Base-by-base conservation (phyloP, 1,284 basidiomycete species). In the Xerocomus amazonicus region DNA sequence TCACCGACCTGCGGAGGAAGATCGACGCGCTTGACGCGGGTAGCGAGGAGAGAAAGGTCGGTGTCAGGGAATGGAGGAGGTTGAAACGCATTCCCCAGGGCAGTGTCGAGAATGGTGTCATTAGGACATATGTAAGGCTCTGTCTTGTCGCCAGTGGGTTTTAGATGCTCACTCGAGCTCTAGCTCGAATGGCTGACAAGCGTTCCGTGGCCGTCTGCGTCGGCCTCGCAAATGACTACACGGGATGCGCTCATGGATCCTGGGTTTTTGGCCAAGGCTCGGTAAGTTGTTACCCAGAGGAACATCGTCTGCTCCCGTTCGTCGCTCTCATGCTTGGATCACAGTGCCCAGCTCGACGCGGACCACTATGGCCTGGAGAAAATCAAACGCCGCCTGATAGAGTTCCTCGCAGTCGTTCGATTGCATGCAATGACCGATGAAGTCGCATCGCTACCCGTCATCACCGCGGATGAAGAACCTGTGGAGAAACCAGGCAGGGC, bases 301-400 rank as follows among this genome's bases (percentile, higher is more conserved):
- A 28, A 13, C 19, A 7, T 33, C 9, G 13, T 33, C 41, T 7
- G 16, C 2, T n/a, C 26, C 9, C 4, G 14, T 9, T 14, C 17
- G 8, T 8, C 19, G 14, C 48, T 40, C 3, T 49, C 60, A 10
- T 17, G 1, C 28, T 32, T 35, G 6, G 1, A 26, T 19, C 16
- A 7, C 43, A 66, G 83, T 16, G 72, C 74, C 14, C 92, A 94
- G 55, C 80, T 95, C 6, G 91, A 95, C 58, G 77, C 83, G 36
- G 92, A 95, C 55, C 92, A 95, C 67, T 95, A 84, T 58, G 92
- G 92, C 2, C 74, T 95, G 9, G 90, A 92, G 58, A 91, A 92
- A 67, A 84, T 95, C 67, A 95, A 96, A 77, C 88, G 90, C 56
- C 80, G 92, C 9, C 74, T 96, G 10, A 87, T 94, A 48, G 92